These are phyloP conservation scores for Blumeria graminis DNA, from an alignment of 2,329 filamentous ascomycete species.

Conservation along the genomic window DNA sequence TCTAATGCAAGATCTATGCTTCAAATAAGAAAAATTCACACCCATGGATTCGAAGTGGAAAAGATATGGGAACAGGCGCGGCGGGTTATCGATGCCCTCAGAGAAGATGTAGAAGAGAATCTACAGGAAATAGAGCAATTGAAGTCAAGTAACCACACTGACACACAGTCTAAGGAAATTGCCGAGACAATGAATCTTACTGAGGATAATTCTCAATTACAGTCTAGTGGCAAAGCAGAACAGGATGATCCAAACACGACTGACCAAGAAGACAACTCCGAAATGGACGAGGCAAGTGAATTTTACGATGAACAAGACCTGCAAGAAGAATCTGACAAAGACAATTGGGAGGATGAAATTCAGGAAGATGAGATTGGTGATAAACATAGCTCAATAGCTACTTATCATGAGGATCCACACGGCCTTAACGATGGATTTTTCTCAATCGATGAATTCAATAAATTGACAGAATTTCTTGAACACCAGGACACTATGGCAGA, in stretches of 20 bases:
- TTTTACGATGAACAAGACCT: constrained; percentile 6
- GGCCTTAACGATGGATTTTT: constrained; percentile 96
- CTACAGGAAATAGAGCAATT: constrained; percentile 16
- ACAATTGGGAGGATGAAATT: constrained; percentile 14
- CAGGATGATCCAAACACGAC: constrained; percentile 10
- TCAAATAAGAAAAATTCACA: constrained; percentile 60
- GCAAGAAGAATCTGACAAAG: constrained; percentile 13
- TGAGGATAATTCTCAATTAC: constrained; percentile 19
- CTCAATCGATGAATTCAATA: constrained; percentile 93
- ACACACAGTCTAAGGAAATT: constrained; percentile 14
- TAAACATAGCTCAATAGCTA: constrained; percentile 16
- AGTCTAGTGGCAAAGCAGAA: constrained; percentile 13
- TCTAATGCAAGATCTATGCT: constrained; percentile 27
- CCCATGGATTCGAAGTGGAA: constrained; percentile 64
- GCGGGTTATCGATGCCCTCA: constrained; percentile 48
- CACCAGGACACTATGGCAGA: constrained; percentile 60
- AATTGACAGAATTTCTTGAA: constrained; percentile 72
- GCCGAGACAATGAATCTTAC: constrained; percentile 17
- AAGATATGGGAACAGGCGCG: constrained; percentile 91
- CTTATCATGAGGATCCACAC: constrained; percentile 47
- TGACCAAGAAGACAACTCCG: constrained; percentile 14
- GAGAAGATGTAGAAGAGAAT: constrained; percentile 26
- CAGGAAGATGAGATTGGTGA: constrained; percentile 2
- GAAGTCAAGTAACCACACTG: constrained; percentile 9
- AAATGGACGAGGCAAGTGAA: constrained; percentile 15